Evolutionary conservation across 495 filamentous ascomycete genomes (phyloP).

Genomic region (Glarea lozoyensis): DNA sequence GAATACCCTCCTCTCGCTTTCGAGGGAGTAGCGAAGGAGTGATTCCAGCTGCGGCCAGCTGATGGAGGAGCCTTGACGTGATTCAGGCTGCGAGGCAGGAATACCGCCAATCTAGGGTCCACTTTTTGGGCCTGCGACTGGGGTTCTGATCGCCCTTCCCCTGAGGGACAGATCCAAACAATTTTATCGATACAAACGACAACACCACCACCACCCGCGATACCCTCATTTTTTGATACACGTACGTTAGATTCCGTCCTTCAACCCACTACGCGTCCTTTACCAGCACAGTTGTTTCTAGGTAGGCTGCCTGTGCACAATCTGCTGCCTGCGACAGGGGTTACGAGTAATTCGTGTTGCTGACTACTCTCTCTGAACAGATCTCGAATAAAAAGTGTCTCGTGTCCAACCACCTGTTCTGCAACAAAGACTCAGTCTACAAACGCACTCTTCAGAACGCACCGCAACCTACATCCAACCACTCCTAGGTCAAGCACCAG

Average conservation of each 20-base stretch:
- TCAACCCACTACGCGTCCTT: too few relatives aligned
- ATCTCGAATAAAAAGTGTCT: constrained; percentile 11
- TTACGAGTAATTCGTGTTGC: constrained; percentile 11
- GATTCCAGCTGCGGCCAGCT: neutral
- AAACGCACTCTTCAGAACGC: too few relatives aligned
- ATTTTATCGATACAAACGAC: too few relatives aligned
- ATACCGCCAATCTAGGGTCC: neutral
- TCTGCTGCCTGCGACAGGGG: neutral
- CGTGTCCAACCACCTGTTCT: neutral
- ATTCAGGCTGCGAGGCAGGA: neutral
- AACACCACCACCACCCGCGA: too few relatives aligned
- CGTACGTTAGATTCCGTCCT: too few relatives aligned
- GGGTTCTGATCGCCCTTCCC: too few relatives aligned
- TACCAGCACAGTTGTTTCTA: too few relatives aligned
- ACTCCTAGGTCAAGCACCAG: neutral
- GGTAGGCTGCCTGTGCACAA: neutral
- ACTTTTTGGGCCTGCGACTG: too few relatives aligned
- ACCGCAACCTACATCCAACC: neutral
- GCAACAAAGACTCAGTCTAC: too few relatives aligned
- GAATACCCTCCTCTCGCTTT: neutral
- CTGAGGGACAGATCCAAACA: too few relatives aligned
- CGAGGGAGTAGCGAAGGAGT: too few relatives aligned
- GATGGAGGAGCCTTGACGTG: neutral
- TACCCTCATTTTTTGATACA: too few relatives aligned
- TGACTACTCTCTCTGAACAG: constrained; percentile 15